Base-by-base conservation (phyloP, 176 grass and related monocot genomes). In the Rhynchospora breviuscula region DNA sequence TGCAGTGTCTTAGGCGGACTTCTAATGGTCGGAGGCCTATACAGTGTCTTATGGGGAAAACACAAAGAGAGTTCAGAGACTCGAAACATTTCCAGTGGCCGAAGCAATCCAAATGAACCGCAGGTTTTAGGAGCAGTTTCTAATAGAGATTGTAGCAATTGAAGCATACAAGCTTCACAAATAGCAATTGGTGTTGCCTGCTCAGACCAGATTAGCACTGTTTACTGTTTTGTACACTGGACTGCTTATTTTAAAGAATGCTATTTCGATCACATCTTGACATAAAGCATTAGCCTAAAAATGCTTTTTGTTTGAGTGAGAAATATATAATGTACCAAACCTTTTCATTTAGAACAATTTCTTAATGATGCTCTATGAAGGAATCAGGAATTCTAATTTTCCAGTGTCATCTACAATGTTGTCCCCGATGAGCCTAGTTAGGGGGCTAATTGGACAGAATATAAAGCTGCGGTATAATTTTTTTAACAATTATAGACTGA, bases 11-110 rank as follows among this genome's bases (percentile, higher is more conserved):
- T 81, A 81, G 59, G 59, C 48, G 79, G 79, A 66, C 19, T 81
- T 47, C 45, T 81, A 49, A 81, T 81, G 79, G 79, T 81, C 46
- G 79, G 79, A 66, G 79, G 79, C 12, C 59, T 81, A 63, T 65
- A 81, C 59, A 81, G 59, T 81, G 79, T 81, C 33, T 47, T 81
- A 47, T 81, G 54, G 59, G 79, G 57, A 25, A 81, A 81, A 81
- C 3, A 6, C 58, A 81, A 63, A 81, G 79, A 81, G 48, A 47
- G 43, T 46, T 65, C 35, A 63, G 79, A 46, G 44, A 65, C 49
- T 26, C 70, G 10, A 26, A 74, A 45, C 23, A 74, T 25, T 74
- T 8, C 19, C 46, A 74, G 46, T 13, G 5, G 5, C 4, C 46
- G 2, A 22, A 74, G 46, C 15, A 74, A 52, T n/a, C 10, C 44